Percentiles rank a stretch among this genome's conserved stretches.
phyloP scores from a whole-genome alignment of 1,284 basidiomycete genomes.

The Apiotrichum gamsii region DNA sequence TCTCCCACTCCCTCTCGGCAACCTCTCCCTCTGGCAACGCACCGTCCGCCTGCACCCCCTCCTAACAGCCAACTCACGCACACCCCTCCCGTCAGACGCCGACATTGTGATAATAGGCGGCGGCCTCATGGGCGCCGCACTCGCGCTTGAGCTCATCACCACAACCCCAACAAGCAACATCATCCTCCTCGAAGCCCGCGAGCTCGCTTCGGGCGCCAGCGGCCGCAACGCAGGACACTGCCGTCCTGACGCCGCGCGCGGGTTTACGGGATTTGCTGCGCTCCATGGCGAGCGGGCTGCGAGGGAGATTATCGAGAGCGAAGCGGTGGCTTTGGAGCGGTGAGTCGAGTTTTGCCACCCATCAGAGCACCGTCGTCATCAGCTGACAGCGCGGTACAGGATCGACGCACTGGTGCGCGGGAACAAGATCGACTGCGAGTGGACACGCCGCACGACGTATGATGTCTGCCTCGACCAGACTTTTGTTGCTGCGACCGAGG shows the following conservation, averaged over 20 bases:
- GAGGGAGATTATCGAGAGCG: conserved; percentile 7
- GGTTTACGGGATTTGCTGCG: conserved; percentile 30
- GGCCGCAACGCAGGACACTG: conserved; percentile 45
- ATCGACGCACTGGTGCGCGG: conserved; percentile 24
- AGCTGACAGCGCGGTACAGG: not conserved
- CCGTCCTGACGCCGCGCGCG: conserved; percentile 34
- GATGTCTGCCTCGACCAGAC: conserved; percentile 32
- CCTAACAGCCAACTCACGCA: conserved; percentile 20
- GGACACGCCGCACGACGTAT: conserved; percentile 28
- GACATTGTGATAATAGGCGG: conserved; percentile 39
- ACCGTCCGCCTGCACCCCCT: conserved; percentile 29
- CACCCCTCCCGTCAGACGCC: conserved; percentile 21
- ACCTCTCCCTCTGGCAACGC: conserved; percentile 37
- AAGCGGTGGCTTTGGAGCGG: conserved; percentile 3
- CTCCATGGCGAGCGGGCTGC: conserved; percentile 31
- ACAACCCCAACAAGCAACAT: conserved; percentile 20
- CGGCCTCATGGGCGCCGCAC: conserved; percentile 32
- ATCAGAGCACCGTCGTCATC: too few relatives aligned
- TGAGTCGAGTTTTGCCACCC: too few relatives aligned
- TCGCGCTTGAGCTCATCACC: too few relatives aligned
- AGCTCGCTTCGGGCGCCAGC: conserved; percentile 40
- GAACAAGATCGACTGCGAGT: conserved; percentile 35
- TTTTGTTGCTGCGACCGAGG: conserved; percentile 24
- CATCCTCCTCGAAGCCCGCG: conserved; percentile 41
- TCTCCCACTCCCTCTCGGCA: conserved; percentile 22